Base-by-base conservation (phyloP, 129 eudicot genomes). In the Centrapalus pauciflorus region DNA sequence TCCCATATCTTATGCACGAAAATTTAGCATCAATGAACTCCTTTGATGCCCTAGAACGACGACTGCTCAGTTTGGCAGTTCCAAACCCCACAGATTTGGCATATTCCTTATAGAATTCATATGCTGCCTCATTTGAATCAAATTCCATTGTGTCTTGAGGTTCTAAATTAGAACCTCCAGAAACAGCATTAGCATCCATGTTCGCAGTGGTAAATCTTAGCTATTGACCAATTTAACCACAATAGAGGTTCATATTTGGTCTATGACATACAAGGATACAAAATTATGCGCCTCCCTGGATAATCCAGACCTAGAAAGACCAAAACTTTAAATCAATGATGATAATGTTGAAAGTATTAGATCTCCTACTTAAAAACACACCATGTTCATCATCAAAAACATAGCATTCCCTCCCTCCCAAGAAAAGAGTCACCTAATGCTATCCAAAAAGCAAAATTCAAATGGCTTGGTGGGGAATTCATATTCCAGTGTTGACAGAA, bases 21-120 rank as follows among this genome's bases (percentile, higher is more conserved):
- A 92, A 92, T 56, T 92, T 92, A 24, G 98, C 98, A 64, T 92
- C 97, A 1, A 92, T 92, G 70, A 92, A 92, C 64, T 88, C 98
- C 33, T 85, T 88, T 26, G 98, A 83, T 0, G 92, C 85, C 77
- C 96, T 81, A 8, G 98, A 92, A 33, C 98, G 87, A 1, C 98
- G 89, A 50, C 96, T 92, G 71, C 98, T 92, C 75, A 92, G 65
- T 80, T 92, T 92, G 11, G 96, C 91, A 3, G 96, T 92, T 17
- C 96, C 98, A 80, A 92, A 92, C 16, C 98, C 98, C 32, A 76
- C 89, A 11, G 89, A 81, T 68, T 85, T 85, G 0, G 98, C 98
- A 60, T 92, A 92, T 37, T 92, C 91, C 73, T 82, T 88, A 33
- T 88, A 92, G 16, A 61, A 88, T 33, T 82, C 95, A 61, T 88